Evolutionary conservation across 768 basidiomycete genomes (phyloP), one percentile per base, ranked within the genome.

Genomic region (Rhizopogon vesiculosus): DNA sequence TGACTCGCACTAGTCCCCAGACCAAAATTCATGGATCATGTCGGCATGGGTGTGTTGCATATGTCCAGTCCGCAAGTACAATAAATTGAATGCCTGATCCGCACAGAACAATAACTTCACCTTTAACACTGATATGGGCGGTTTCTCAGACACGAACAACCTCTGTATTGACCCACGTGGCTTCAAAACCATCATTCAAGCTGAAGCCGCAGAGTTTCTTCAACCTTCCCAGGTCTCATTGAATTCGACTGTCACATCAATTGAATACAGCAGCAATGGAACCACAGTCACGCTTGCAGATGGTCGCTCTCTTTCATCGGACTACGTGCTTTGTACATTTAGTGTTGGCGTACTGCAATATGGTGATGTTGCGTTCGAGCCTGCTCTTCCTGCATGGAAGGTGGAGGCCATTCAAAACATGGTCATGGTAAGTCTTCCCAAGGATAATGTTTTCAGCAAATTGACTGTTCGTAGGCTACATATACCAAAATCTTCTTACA

Each of bases 401-500:
- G 55, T 72, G n/a, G 85, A 87, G 55, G 85, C 85, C 4, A 80
- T 87, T 39, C 77, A 81, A 33, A 78, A 77, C 55, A 80, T 86
- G 67, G 73, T 73, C 12, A 86, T 87, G 86, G 83, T 78, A 29
- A 45, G 68, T 44, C 5, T 22, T 12, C 7, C 15, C 51, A 41
- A 31, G 9, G 3, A n/a, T 42, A 38, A 7, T n/a, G 2, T 51
- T 16, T n/a, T 3, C 9, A 16, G 13, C 29, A 1, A 57, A 58
- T 53, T 43, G 18, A 49, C 7, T 39, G 16, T n/a, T 5, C 13
- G 18, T 46, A 78, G 77, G 76, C 73, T 6, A 84, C 78, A 1
- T 87, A 84, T 58, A 84, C 86, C 3, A 87, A 87, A 66, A 85
- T 87, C 25, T 87, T 86, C 67, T 62, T 87, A 46, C 77, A 83